Conservation (phyloP, 805 yeast genomes). For the Metschnikowia anglica region DNA sequence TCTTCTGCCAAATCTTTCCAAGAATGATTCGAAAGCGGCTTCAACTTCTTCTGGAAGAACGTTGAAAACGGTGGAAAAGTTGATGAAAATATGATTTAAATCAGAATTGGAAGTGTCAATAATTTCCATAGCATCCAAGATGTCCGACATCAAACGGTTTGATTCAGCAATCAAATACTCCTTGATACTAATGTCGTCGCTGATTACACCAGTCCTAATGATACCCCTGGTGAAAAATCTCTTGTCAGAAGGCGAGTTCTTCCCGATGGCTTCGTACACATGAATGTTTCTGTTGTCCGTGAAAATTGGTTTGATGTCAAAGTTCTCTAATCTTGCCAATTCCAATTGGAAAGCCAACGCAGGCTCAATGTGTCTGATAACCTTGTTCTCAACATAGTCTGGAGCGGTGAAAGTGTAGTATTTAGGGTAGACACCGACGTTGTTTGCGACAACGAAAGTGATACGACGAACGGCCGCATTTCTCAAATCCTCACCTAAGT, state of each 20-base stretch:
- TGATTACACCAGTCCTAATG: constrained; percentile 90
- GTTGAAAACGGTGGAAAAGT: constrained; percentile 93
- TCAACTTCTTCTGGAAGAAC: constrained; percentile 95
- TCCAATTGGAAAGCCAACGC: constrained; percentile 97
- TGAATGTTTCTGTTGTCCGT: constrained; percentile 97
- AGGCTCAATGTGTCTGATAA: constrained; percentile 97
- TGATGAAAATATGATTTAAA: constrained; percentile 93
- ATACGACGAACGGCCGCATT: constrained; percentile 84
- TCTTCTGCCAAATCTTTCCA: constrained; percentile 96
- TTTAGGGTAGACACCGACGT: constrained; percentile 86
- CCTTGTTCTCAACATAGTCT: constrained; percentile 79
- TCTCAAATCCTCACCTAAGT: constrained; percentile 65
- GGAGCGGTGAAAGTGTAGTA: constrained; percentile 96
- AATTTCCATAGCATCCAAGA: constrained; percentile 90
- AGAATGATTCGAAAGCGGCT: constrained; percentile 95
- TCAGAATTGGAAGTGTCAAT: constrained; percentile 94
- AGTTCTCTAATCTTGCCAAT: constrained; percentile 89
- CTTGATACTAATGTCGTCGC: constrained; percentile 88
- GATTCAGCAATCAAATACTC: constrained; percentile 96
- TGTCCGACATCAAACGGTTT: constrained; percentile 92
- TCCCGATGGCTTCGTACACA: constrained; percentile 94
- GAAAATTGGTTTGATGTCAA: constrained; percentile 90
- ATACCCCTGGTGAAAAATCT: constrained; percentile 97
- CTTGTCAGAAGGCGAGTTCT: constrained; percentile 89
- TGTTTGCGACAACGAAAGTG: constrained; percentile 83